Base-by-base conservation (phyloP, 2,329 filamentous ascomycete genomes). In the Cadophora gregata region DNA sequence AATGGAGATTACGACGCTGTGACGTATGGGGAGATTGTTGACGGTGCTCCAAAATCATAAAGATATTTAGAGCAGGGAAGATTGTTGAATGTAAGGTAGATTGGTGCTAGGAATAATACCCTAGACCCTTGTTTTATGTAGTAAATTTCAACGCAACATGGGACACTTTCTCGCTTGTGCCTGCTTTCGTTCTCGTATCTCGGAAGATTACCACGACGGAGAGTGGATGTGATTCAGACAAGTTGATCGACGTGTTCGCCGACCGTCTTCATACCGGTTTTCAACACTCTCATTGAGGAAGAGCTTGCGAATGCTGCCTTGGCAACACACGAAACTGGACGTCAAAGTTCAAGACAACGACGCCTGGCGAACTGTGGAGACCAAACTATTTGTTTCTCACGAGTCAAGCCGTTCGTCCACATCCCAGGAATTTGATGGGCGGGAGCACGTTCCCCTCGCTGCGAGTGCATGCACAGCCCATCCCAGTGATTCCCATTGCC, bases 1-100 rank as follows among this genome's bases (percentile, higher is more conserved):
- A 88, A 87, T 75, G 90, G 86, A 0, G 81, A 89, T 3, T 87
- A 85, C 70, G 75, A 80, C 5, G 72, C 77, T 16, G 78, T 79
- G 16, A 75, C 79, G 29, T 87, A 86, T 75, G 85, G 85, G 1
- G 75, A 76, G 16, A 73, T 87, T 19, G 81, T 74, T 38, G 81
- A 87, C 76, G 86, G 86, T 8, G 79, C 66, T 21, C 75, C 74
- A 19, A 63, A 27, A n/a, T 51, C 25, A 24, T 62, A 36, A 45
- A 16, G 12, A 27, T 29, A 12, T 21, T 47, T n/a, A 16, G 14
- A 42, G 24, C 25, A 21, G 8, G 8, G 29, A 25, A 61, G 45
- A 45, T n/a, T 27, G 19, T 55, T 47, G 25, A 16, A 8, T 27
- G 24, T 31, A 45, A 9, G 61, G 25, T 29, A 56, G 33, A 33